phyloP scores from a whole-genome alignment of 768 basidiomycete species.

The Boletus insuetus region DNA sequence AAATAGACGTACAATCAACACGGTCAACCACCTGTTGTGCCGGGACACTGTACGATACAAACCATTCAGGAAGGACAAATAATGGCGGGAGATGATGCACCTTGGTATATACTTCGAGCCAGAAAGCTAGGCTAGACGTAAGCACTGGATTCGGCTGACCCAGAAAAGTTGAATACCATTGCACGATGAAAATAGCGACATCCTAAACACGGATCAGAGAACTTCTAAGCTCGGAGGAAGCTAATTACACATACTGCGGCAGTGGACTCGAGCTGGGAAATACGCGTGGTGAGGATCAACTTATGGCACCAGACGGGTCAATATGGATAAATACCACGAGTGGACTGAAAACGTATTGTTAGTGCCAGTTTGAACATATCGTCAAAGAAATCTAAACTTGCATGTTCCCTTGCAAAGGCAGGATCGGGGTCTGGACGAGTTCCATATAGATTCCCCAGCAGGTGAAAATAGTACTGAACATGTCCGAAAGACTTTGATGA shows the following conservation, averaged over 20 bases:
- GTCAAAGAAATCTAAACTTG: neutral
- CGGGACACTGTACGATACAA: constrained; percentile 1
- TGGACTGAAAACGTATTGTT: neutral
- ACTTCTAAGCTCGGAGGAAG: neutral
- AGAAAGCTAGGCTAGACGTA: constrained; percentile 9
- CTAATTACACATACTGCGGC: constrained; percentile 7
- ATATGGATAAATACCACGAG: constrained; percentile 6
- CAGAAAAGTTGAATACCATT: constrained; percentile 2
- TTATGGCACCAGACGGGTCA: neutral
- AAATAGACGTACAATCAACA: constrained; percentile 3
- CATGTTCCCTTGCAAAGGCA: constrained; percentile 8
- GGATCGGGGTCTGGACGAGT: constrained; percentile 2
- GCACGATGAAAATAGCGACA: constrained; percentile 9
- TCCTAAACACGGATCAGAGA: neutral
- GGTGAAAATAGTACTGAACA: constrained; percentile 10
- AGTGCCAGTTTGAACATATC: neutral
- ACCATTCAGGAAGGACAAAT: neutral
- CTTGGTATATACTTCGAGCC: constrained; percentile 9
- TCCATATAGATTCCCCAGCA: constrained; percentile 10
- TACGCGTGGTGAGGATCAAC: neutral
- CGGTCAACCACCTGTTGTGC: constrained; percentile 8
- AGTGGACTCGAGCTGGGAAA: constrained; percentile 11
- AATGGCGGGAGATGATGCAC: neutral
- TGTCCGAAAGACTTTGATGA: constrained; percentile 9
- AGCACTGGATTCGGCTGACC: neutral